Evolutionary conservation across 257 asterid genomes (phyloP).

Genomic region (Catharanthus roseus): DNA sequence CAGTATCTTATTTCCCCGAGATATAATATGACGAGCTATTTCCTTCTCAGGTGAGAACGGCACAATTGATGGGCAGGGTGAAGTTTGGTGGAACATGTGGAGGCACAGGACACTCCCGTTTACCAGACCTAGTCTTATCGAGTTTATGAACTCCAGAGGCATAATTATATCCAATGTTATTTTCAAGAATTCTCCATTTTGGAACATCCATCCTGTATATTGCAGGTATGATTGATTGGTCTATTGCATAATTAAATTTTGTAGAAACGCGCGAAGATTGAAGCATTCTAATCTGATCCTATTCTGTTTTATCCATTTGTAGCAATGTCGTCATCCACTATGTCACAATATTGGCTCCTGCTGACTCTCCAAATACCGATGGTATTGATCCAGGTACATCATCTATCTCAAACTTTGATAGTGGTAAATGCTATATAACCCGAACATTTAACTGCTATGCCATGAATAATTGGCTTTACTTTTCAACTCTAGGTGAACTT

Average conservation of each 20-base stretch:
- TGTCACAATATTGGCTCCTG: slow-evolving; percentile 89
- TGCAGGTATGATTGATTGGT: slow-evolving; percentile 50
- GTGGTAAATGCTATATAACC: neutral
- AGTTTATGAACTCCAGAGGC: slow-evolving; percentile 70
- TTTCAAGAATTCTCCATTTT: slow-evolving; percentile 91
- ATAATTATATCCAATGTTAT: slow-evolving; percentile 67
- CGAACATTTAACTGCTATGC: neutral
- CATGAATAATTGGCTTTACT: neutral
- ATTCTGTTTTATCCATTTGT: slow-evolving; percentile 20
- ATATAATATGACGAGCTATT: neutral
- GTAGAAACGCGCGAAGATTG: too few species aligned
- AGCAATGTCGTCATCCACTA: slow-evolving; percentile 77
- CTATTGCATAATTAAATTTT: too few species aligned
- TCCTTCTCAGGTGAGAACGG: slow-evolving; percentile 75
- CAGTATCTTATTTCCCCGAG: neutral
- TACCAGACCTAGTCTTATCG: slow-evolving; percentile 83
- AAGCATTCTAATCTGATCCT: neutral
- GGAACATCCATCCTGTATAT: slow-evolving; percentile 98
- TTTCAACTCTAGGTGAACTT: neutral
- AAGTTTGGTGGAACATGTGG: slow-evolving; percentile 98
- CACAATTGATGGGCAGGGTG: slow-evolving; percentile 95
- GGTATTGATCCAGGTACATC: slow-evolving; percentile 92
- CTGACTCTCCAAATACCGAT: slow-evolving; percentile 94
- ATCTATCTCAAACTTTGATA: neutral
- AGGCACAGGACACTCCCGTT: slow-evolving; percentile 68